These are phyloP conservation scores for Berberis thunbergii DNA, from an alignment of 164 flowering plant species.

Conservation along the genomic window DNA sequence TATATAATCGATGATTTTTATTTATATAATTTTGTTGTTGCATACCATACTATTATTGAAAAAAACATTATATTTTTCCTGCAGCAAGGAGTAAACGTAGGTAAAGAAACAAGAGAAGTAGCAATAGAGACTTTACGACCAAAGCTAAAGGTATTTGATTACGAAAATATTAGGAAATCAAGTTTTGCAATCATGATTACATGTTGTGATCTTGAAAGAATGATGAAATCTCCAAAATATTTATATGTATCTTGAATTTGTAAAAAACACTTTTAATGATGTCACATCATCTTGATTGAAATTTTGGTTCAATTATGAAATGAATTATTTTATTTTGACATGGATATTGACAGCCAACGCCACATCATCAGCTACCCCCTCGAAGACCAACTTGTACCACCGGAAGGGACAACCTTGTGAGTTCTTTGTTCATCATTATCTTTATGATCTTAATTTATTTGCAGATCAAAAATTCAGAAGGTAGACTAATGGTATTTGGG, in stretches of 20 bases:
- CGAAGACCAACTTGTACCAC: conserved; percentile 67
- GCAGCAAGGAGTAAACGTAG: conserved; percentile 60
- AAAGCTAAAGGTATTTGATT: conserved; percentile 49
- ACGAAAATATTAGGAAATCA: not conserved
- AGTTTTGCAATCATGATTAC: not conserved
- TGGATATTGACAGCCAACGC: conserved; percentile 45
- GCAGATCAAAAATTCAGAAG: not conserved
- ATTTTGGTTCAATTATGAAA: no score
- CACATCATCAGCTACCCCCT: conserved; percentile 77
- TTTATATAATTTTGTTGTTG: no score
- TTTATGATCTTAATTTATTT: not conserved
- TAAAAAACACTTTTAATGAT: no score
- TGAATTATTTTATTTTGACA: not conserved
- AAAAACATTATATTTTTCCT: not conserved
- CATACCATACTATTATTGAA: no score
- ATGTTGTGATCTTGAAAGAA: not conserved
- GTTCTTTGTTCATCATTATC: not conserved
- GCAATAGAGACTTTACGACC: conserved; percentile 61
- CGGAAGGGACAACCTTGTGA: conserved; percentile 25
- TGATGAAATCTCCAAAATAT: not conserved
- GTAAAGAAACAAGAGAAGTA: conserved; percentile 30
- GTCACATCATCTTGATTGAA: no score
- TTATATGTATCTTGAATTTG: no score
- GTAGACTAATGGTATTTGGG: no score
- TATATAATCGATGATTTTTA: no score